phyloP scores from a whole-genome alignment of 345 rosid genomes.

The Brassica nigra region DNA sequence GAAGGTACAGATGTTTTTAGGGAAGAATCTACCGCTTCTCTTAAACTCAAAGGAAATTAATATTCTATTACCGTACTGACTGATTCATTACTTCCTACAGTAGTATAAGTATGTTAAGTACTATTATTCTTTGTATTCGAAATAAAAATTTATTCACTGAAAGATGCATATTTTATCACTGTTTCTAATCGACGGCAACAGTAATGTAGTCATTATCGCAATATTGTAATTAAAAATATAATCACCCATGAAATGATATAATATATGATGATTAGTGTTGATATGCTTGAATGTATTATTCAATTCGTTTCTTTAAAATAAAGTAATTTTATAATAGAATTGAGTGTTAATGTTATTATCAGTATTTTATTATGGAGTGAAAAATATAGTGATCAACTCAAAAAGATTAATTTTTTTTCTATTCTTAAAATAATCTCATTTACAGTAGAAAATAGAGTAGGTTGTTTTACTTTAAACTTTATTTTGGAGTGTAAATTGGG shows the following conservation, averaged over 20 bases:
- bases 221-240: background rate
- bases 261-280: background rate
- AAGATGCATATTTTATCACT: conserved; percentile 3
- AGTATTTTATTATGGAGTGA: no score
- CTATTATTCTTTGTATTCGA: background rate
- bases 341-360: background rate
- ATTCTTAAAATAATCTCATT: no score
- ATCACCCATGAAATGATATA: background rate
- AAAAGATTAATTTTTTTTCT: no score
- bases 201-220: background rate
- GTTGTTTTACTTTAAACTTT: no score
- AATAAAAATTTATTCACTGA: background rate
- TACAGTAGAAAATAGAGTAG: no score
- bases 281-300: no score
- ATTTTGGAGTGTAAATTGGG: no score
- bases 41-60: conserved; percentile 22
- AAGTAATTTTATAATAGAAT: no score
- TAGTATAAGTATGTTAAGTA: conserved; percentile 4
- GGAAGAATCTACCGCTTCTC: conserved; percentile 28
- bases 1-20: conserved; percentile 17
- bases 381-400: no score
- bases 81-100: conserved; percentile 1
- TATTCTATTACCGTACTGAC: conserved; percentile 11
- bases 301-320: no score
- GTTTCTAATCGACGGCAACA: background rate